Evolutionary conservation across 2,329 filamentous ascomycete genomes (phyloP).

Genomic region (Magnaporthiopsis rhizophila): DNA sequence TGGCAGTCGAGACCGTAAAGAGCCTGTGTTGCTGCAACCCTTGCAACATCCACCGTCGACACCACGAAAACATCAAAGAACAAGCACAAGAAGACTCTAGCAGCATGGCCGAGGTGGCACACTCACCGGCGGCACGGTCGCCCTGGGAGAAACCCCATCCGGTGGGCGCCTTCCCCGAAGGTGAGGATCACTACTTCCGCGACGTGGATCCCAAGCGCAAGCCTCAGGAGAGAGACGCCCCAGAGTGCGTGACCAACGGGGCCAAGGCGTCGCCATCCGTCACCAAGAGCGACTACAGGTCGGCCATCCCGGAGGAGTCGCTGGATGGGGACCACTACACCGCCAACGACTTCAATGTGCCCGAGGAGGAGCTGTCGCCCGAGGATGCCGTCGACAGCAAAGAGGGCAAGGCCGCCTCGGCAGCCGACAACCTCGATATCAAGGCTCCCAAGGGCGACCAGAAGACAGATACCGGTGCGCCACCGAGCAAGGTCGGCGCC

Average conservation of each 20-base stretch:
- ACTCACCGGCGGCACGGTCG: neutral
- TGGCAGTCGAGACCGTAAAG: neutral
- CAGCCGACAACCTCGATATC: conserved; percentile 5
- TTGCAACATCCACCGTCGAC: neutral
- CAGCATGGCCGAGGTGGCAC: conserved; percentile 4
- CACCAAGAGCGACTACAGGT: neutral
- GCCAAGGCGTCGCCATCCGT: neutral
- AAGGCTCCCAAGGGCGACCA: conserved; percentile 12
- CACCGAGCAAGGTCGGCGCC: neutral
- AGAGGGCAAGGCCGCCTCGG: neutral
- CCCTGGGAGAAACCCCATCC: conserved; percentile 1
- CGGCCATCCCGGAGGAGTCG: neutral
- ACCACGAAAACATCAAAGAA: neutral
- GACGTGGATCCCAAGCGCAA: conserved; percentile 1
- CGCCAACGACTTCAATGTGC: conserved; percentile 8
- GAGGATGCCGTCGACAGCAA: conserved; percentile 6
- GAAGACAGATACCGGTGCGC: neutral
- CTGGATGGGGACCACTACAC: neutral
- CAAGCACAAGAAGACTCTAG: neutral
- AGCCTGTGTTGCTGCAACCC: neutral
- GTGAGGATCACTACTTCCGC: conserved; percentile 4
- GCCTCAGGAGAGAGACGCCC: conserved; percentile 8
- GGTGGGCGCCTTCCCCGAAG: conserved; percentile 4
- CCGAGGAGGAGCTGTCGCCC: conserved; percentile 11
- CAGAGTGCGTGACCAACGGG: conserved; percentile 3